Percentiles rank a stretch among this genome's conserved stretches.
These are phyloP conservation scores for Lachancea thermotolerans DNA, from an alignment of 805 yeast genomes.

Conservation along the genomic window DNA sequence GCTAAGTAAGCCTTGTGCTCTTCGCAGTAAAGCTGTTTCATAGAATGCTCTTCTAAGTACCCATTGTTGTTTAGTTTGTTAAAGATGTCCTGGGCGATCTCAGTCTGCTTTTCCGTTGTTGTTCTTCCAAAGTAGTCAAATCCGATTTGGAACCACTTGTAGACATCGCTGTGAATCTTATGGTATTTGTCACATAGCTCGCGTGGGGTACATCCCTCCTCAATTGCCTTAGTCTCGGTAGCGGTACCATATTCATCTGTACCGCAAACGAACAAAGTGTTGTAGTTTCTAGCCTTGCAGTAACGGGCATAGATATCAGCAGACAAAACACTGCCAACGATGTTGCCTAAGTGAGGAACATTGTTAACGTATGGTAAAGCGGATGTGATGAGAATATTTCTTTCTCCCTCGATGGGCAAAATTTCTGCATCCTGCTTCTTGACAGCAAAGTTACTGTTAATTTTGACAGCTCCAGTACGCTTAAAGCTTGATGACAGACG, in stretches of 20 bases:
- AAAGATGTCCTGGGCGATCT: slow-evolving; percentile 92
- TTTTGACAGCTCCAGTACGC: slow-evolving; percentile 36
- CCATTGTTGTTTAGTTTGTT: slow-evolving; percentile 67
- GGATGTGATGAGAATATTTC: slow-evolving; percentile 84
- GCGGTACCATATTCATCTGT: slow-evolving; percentile 99
- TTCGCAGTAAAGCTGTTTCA: slow-evolving; percentile 87
- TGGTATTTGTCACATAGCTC: slow-evolving; percentile 89
- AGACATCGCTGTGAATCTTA: slow-evolving; percentile 77
- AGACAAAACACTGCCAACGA: slow-evolving; percentile 86
- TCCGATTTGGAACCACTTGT: slow-evolving; percentile 94
- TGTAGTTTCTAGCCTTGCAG: slow-evolving; percentile 81
- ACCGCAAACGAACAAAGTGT: slow-evolving; percentile 85
- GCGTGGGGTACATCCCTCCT: slow-evolving; percentile 82
- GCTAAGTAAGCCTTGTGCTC: slow-evolving; percentile 88
- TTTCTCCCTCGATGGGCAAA: slow-evolving; percentile 62
- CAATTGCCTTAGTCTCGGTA: slow-evolving; percentile 95
- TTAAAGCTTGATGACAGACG: slow-evolving; percentile 27
- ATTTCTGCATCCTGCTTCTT: slow-evolving; percentile 34
- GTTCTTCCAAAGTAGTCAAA: slow-evolving; percentile 97
- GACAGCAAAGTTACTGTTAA: slow-evolving; percentile 23
- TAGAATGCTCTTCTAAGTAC: slow-evolving; percentile 76
- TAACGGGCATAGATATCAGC: slow-evolving; percentile 94
- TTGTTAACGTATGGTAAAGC: slow-evolving; percentile 97
- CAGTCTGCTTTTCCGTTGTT: slow-evolving; percentile 85
- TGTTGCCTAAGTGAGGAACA: slow-evolving; percentile 97